Percentiles rank a stretch among this genome's conserved stretches.
phyloP scores from a whole-genome alignment of 23 red algal species.

The Gracilaria vermiculophylla region DNA sequence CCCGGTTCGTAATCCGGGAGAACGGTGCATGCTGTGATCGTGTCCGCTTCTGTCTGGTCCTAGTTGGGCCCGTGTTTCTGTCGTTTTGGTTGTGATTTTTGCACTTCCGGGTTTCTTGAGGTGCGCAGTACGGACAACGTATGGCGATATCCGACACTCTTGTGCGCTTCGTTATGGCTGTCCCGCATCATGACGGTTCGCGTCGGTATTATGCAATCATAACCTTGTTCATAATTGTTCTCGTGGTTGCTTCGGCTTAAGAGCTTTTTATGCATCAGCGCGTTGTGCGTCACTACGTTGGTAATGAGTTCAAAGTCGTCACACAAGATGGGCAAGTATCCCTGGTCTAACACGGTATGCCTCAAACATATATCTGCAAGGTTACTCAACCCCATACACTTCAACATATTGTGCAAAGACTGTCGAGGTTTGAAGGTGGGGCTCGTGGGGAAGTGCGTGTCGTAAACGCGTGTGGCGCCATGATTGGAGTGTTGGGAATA shows the following conservation, averaged over 20 bases:
- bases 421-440: constrained; percentile 22
- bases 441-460: background rate
- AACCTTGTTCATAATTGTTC: no score
- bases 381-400: constrained; percentile 2
- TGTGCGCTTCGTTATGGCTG: background rate
- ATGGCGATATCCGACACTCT: background rate
- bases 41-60: background rate
- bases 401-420: background rate
- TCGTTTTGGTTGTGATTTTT: background rate
- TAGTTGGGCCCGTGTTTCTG: background rate
- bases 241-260: background rate
- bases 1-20: background rate
- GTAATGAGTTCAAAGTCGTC: no score
- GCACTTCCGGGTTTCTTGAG: background rate
- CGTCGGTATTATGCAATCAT: no score
- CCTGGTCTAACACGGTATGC: background rate
- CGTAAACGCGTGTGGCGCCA: background rate
- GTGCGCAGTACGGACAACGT: background rate
- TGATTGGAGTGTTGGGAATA: constrained; percentile 51
- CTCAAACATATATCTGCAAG: background rate
- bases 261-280: background rate
- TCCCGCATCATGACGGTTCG: no score
- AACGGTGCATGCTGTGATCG: background rate
- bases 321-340: background rate
- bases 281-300: background rate